Percentiles rank a stretch among this genome's conserved stretches.
Evolutionary conservation across 306 rosid genomes (phyloP).

Genomic region (Cucumis cinereus): DNA sequence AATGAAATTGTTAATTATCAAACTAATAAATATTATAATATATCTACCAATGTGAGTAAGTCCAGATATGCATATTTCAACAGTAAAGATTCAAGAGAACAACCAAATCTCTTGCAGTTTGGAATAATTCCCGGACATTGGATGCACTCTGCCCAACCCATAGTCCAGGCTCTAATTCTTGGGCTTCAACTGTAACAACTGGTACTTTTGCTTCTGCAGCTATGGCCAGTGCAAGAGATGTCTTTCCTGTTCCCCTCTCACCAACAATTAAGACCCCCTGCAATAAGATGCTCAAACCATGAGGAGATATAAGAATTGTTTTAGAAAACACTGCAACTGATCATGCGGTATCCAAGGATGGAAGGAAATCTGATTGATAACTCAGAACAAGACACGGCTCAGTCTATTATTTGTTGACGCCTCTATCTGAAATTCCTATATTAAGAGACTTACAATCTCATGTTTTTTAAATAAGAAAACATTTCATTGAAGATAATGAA

Average conservation of each 20-base stretch:
- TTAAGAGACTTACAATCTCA: neutral
- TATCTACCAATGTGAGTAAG: neutral
- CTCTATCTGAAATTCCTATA: neutral
- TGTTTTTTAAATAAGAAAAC: neutral
- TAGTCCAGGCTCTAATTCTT: slow-evolving; percentile 87
- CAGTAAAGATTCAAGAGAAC: slow-evolving; percentile 23
- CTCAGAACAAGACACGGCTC: neutral
- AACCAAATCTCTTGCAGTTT: slow-evolving; percentile 97
- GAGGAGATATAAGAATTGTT: neutral
- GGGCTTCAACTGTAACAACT: slow-evolving; percentile 77
- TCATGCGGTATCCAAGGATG: neutral
- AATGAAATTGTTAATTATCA: neutral
- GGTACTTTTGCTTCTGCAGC: slow-evolving; percentile 99
- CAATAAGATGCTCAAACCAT: slow-evolving; percentile 14
- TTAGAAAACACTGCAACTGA: neutral
- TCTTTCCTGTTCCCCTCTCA: slow-evolving; percentile 97
- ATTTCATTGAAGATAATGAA: neutral
- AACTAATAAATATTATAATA: neutral
- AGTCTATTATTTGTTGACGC: neutral
- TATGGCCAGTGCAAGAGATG: slow-evolving; percentile 92
- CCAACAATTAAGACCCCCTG: slow-evolving; percentile 97
- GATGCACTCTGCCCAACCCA: slow-evolving; percentile 99
- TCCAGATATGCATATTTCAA: neutral
- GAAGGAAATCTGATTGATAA: neutral
- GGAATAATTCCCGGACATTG: slow-evolving; percentile 89